A percentile compares a stretch with the other conserved stretches of the same genome.
Evolutionary conservation across 805 yeast genomes (phyloP).

Genomic region (Ogataea ramenticola): DNA sequence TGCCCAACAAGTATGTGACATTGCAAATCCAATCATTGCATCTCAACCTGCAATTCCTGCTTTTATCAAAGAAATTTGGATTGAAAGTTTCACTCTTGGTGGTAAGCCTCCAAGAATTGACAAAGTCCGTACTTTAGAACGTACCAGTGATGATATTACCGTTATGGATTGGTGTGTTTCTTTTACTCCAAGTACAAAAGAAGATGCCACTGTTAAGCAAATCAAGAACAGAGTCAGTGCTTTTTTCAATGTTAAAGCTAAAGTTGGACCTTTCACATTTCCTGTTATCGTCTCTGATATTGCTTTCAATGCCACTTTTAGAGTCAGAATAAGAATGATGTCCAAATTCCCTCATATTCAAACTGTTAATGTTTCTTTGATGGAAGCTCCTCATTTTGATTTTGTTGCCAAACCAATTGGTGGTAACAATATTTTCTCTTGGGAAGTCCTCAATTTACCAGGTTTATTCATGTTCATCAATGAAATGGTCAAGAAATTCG

Average conservation of each 20-base stretch:
- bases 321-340: slow-evolving; percentile 87
- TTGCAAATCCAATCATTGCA: slow-evolving; percentile 78
- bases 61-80: slow-evolving; percentile 76
- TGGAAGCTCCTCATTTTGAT: slow-evolving; percentile 86
- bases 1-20: slow-evolving; percentile 77
- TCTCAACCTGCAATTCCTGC: slow-evolving; percentile 69
- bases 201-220: slow-evolving; percentile 82
- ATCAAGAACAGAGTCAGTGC: slow-evolving; percentile 80
- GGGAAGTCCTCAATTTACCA: slow-evolving; percentile 84
- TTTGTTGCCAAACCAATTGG: slow-evolving; percentile 64
- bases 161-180: slow-evolving; percentile 98
- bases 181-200: slow-evolving; percentile 83
- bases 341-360: slow-evolving; percentile 88
- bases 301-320: slow-evolving; percentile 64
- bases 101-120: slow-evolving; percentile 95
- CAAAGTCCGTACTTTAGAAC: slow-evolving; percentile 78
- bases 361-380: slow-evolving; percentile 76
- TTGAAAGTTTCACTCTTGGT: slow-evolving; percentile 86
- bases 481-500: slow-evolving; percentile 78
- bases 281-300: slow-evolving; percentile 78
- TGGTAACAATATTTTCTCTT: slow-evolving; percentile 78
- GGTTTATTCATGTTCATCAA: slow-evolving; percentile 79
- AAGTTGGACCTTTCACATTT: slow-evolving; percentile 72
- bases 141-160: slow-evolving; percentile 86
- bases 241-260: slow-evolving; percentile 66